Percentiles rank a stretch among this genome's conserved stretches.
phyloP scores from a whole-genome alignment of 768 basidiomycete species.

The Steccherinum ochraceum region DNA sequence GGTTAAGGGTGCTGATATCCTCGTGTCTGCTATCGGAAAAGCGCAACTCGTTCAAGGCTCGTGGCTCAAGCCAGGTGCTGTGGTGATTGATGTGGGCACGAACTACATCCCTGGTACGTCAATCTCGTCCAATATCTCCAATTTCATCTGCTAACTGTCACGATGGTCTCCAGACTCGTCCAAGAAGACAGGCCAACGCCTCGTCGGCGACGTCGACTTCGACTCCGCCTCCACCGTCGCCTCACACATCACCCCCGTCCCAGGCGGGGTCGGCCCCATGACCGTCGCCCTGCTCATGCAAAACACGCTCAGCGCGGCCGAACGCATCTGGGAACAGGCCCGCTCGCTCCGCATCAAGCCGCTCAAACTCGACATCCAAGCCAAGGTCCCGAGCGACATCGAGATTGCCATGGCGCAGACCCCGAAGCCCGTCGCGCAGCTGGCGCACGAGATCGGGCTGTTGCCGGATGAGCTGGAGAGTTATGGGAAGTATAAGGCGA shows the following conservation, averaged over 20 bases:
- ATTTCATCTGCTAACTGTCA: slow-evolving; percentile 1
- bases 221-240: slow-evolving; percentile 70
- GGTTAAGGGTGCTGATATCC: slow-evolving; percentile 83
- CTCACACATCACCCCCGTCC: slow-evolving; percentile 93
- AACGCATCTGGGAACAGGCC: slow-evolving; percentile 69
- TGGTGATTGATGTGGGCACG: slow-evolving; percentile 97
- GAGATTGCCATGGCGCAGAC: slow-evolving; percentile 94
- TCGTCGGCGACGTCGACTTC: slow-evolving; percentile 95
- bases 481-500: slow-evolving; percentile 96
- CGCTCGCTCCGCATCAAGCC: slow-evolving; percentile 68
- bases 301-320: slow-evolving; percentile 83
- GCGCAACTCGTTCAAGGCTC: slow-evolving; percentile 85
- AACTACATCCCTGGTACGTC: slow-evolving; percentile 83
- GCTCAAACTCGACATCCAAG: slow-evolving; percentile 69
- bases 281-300: slow-evolving; percentile 98
- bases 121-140: not conserved
- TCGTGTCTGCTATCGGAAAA: slow-evolving; percentile 96
- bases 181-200: slow-evolving; percentile 92
- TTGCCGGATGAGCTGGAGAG: slow-evolving; percentile 83
- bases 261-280: slow-evolving; percentile 99
- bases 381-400: slow-evolving; percentile 93
- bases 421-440: slow-evolving; percentile 80
- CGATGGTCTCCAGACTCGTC: slow-evolving; percentile 50
- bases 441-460: slow-evolving; percentile 86
- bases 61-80: slow-evolving; percentile 93